These are phyloP conservation scores for Fusarium domesticum DNA, from an alignment of 2,329 filamentous ascomycete species.

Conservation along the genomic window DNA sequence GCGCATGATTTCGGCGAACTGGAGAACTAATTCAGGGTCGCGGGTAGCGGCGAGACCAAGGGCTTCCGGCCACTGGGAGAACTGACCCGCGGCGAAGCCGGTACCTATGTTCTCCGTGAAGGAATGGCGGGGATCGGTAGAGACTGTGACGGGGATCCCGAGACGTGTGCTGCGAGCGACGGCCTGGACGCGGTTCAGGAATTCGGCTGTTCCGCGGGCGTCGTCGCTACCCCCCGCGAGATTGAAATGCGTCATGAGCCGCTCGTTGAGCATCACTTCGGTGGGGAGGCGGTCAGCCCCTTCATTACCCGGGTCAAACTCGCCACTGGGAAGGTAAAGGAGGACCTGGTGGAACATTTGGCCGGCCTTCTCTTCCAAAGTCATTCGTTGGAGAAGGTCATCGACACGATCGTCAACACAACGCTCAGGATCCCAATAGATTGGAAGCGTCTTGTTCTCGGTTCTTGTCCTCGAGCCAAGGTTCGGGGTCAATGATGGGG, in stretches of 20 bases:
- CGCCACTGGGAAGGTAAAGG: no score
- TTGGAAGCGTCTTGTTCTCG: no score
- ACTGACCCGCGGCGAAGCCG: slow-evolving; percentile 40
- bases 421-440: no score
- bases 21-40: slow-evolving; percentile 40
- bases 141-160: slow-evolving; percentile 48
- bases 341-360: slow-evolving; percentile 42
- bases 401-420: slow-evolving; percentile 46
- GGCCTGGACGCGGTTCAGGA: slow-evolving; percentile 42
- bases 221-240: slow-evolving; percentile 43
- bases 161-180: slow-evolving; percentile 44
- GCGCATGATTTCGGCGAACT: slow-evolving; percentile 48
- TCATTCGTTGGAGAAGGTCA: slow-evolving; percentile 46
- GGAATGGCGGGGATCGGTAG: slow-evolving; percentile 46
- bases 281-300: no score
- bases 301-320: no score
- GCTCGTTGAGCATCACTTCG: slow-evolving; percentile 14
- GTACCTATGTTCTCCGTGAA: slow-evolving; percentile 42
- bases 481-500: no score
- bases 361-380: slow-evolving; percentile 46
- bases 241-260: slow-evolving; percentile 44
- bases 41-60: slow-evolving; percentile 49
- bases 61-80: slow-evolving; percentile 52
- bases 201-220: slow-evolving; percentile 35
- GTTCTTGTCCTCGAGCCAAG: no score